Base-by-base conservation (phyloP, 306 rosid species). In the Mimosa pudica region DNA sequence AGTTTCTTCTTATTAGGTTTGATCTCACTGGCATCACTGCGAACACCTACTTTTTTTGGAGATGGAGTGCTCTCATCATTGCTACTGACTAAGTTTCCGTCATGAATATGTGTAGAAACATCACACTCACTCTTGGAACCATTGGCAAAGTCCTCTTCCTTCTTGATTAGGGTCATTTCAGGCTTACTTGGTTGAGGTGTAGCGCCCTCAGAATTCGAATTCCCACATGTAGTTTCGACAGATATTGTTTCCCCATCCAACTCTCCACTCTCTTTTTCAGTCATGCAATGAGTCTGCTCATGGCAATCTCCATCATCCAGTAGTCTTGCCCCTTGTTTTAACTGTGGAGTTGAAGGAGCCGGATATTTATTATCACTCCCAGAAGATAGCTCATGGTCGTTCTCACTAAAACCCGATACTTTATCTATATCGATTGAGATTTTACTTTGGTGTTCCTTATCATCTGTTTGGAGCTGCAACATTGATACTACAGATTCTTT, bases 271-370 rank as follows among this genome's bases (percentile, higher is more conserved):
- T 90, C 98, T 77, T 92, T 95, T 83, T 85, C 98, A 49, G 80
- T 42, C 47, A 84, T 80, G 81, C 81, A 86, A 82, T 88, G 90
- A 64, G 89, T 86, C 80, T 91, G 97, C 61, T 96, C 97, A 67
- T 89, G 97, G 88, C 94, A 91, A 86, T 93, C 99, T 10, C 94
- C 93, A 82, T 90, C 96, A 77, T 90, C 96, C 68, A 91, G 74
- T 79, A 88, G 83, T 67, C 97, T 78, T n/a, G 82, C 82, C 33
- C 92, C 99, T 9, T 91, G 98, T 64, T 90, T 85, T 71, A 91
- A 84, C 72, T 96, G 99, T 14, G 98, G 99, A 48, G 96, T 96
- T 44, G 98, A 96, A 73, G 99, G 99, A 83, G 99, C 98, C 2
- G 99, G 98, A 80, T 90, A 96, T 88, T 89, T 91, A 80, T 93